Percentiles rank a stretch among this genome's conserved stretches.
These are phyloP conservation scores for Leccinum pachyderme DNA, from an alignment of 1,284 basidiomycete species.

Conservation along the genomic window DNA sequence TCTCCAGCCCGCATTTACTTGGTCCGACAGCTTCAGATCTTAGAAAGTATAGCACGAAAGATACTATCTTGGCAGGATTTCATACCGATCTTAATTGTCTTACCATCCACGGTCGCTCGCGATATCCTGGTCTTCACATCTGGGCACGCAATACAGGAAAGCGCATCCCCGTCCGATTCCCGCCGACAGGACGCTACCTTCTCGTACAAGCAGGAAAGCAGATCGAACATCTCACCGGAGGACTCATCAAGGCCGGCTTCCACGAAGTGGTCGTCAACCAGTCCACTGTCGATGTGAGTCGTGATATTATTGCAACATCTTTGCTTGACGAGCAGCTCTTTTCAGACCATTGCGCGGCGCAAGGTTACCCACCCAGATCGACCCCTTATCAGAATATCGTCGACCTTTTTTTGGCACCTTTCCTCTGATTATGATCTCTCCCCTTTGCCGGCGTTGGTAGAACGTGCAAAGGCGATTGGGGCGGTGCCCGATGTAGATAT, in stretches of 20 bases:
- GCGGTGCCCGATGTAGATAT: conserved; percentile 39
- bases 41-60: conserved; percentile 68
- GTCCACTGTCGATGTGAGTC: conserved; percentile 63
- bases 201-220: conserved; percentile 91
- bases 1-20: conserved; percentile 74
- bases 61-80: conserved; percentile 87
- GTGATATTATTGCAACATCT: not conserved
- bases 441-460: conserved; percentile 57
- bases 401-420: conserved; percentile 93
- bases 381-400: conserved; percentile 88
- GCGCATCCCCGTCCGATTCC: conserved; percentile 81
- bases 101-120: conserved; percentile 88
- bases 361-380: conserved; percentile 61
- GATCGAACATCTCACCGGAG: conserved; percentile 85
- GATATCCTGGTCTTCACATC: conserved; percentile 82
- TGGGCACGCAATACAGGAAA: conserved; percentile 92
- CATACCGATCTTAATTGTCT: conserved; percentile 84
- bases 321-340: conserved; percentile 4
- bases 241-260: conserved; percentile 86
- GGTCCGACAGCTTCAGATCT: conserved; percentile 91
- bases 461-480: conserved; percentile 43
- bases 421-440: conserved; percentile 78
- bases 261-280: conserved; percentile 90
- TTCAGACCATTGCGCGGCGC: conserved; percentile 64
- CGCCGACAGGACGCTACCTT: conserved; percentile 65